phyloP scores from a whole-genome alignment of 352 stramenopile species.

The Phytophthora podocarpi region DNA sequence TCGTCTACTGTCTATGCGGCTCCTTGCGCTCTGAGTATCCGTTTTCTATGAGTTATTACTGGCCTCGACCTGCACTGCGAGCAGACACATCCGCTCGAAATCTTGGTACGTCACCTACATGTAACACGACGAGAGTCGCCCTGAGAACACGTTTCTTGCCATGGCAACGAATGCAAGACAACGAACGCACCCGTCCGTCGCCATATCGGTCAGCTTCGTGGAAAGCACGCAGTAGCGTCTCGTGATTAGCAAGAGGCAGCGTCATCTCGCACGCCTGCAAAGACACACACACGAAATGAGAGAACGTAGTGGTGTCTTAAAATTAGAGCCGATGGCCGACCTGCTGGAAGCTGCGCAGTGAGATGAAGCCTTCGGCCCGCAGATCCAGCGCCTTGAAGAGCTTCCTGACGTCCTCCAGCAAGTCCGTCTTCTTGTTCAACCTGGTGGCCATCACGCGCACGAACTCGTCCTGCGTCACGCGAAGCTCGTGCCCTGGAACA shows the following conservation, averaged over 20 bases:
- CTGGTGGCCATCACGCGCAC: slow-evolving; percentile 36
- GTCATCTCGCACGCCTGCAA: slow-evolving; percentile 42
- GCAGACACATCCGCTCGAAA: slow-evolving; percentile 66
- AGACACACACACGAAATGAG: background rate
- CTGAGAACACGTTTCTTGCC: too few relatives aligned
- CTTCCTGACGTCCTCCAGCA: slow-evolving; percentile 59
- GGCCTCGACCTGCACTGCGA: slow-evolving; percentile 38
- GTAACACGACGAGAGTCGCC: background rate
- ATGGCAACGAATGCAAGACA: too few relatives aligned
- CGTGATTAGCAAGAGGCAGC: slow-evolving; percentile 42
- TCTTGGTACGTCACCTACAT: slow-evolving; percentile 68
- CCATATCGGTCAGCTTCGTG: slow-evolving; percentile 60
- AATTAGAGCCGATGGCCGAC: too few relatives aligned
- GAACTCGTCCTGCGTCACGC: slow-evolving; percentile 37
- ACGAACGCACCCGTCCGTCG: slow-evolving; percentile 48
- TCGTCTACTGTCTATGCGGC: too few relatives aligned
- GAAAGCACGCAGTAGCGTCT: slow-evolving; percentile 46
- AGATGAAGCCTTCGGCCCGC: slow-evolving; percentile 65
- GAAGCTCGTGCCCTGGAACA: slow-evolving; percentile 15
- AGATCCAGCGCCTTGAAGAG: slow-evolving; percentile 74
- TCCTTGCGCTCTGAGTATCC: background rate
- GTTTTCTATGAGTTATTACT: slow-evolving; percentile 40
- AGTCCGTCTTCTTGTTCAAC: slow-evolving; percentile 48
- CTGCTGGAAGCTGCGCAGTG: slow-evolving; percentile 56
- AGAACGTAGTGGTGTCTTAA: background rate